Percentiles rank a stretch among this genome's conserved stretches.
These are phyloP conservation scores for Aspergillus bombycis DNA, from an alignment of 2,329 filamentous ascomycete species.

Conservation along the genomic window DNA sequence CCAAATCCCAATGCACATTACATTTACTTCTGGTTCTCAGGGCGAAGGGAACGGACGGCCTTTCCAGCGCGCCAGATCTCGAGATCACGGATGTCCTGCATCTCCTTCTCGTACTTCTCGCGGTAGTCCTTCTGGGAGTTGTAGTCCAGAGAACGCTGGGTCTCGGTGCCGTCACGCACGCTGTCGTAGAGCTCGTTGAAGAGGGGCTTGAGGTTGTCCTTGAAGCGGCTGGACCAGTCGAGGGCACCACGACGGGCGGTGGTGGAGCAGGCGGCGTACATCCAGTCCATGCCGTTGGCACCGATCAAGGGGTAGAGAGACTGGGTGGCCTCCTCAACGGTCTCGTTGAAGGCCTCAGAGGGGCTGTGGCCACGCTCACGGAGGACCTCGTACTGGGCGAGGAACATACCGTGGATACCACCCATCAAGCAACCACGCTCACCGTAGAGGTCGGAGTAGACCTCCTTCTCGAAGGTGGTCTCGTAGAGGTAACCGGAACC, in stretches of 20 bases:
- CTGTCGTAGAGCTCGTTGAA: conserved; percentile 97
- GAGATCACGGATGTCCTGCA: conserved; percentile 95
- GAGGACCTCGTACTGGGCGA: conserved; percentile 99
- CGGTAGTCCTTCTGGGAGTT: conserved; percentile 96
- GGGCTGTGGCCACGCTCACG: conserved; percentile 97
- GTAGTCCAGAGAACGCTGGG: conserved; percentile 94
- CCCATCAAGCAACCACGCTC: conserved; percentile 99
- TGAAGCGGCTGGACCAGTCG: conserved; percentile 97
- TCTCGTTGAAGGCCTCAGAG: conserved; percentile 99
- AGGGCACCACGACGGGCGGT: conserved; percentile 97
- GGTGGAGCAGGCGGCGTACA: conserved; percentile 99
- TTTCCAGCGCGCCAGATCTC: conserved; percentile 99
- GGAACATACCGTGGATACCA: conserved; percentile 99
- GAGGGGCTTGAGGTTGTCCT: conserved; percentile 96
- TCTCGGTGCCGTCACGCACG: conserved; percentile 90
- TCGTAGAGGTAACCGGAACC: conserved; percentile 99
- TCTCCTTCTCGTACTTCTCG: conserved; percentile 95
- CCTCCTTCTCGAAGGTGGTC: conserved; percentile 99
- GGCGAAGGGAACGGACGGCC: conserved; percentile 84
- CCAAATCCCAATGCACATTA: conserved; percentile 29
- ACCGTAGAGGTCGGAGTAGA: conserved; percentile 99
- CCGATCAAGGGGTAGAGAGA: conserved; percentile 97
- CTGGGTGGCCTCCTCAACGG: conserved; percentile 99
- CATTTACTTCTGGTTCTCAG: conserved; percentile 79
- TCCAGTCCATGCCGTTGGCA: conserved; percentile 99